A percentile compares a stretch with the other conserved stretches of the same genome.
Evolutionary conservation across 345 rosid genomes (phyloP).

Genomic region (Dipteronia dyeriana): DNA sequence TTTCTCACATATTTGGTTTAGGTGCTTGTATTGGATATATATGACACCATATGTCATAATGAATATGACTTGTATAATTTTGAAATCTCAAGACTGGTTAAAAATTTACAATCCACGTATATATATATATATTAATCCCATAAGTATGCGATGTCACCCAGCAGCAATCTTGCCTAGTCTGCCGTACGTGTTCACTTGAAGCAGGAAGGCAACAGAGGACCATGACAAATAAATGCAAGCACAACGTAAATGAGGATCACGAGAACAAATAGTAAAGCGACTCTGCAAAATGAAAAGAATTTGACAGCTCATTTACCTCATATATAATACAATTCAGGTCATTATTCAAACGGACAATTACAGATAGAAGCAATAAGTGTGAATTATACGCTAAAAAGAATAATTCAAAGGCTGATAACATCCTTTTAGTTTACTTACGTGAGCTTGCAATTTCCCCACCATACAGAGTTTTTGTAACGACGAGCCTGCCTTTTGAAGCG

Average conservation of each 20-base stretch:
- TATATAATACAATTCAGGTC: background rate
- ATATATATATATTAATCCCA: background rate
- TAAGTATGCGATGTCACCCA: background rate
- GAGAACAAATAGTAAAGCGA: conserved; percentile 25
- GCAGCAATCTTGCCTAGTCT: background rate
- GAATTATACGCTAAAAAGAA: too few relatives aligned
- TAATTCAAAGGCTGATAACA: background rate
- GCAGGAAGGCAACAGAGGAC: conserved; percentile 34
- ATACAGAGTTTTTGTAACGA: conserved; percentile 35
- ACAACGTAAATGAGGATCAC: conserved; percentile 34
- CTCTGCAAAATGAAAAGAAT: conserved; percentile 27
- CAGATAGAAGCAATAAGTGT: background rate
- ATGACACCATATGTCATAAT: background rate
- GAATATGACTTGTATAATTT: background rate
- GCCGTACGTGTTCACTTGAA: background rate
- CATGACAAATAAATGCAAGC: conserved; percentile 33
- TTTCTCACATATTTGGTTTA: too few relatives aligned
- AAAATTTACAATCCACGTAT: too few relatives aligned
- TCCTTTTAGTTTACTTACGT: conserved; percentile 29
- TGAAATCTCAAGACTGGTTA: background rate
- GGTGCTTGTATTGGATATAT: too few relatives aligned
- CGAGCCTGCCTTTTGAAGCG: conserved; percentile 45
- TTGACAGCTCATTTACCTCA: background rate
- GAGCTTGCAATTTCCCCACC: conserved; percentile 55
- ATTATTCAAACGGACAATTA: background rate